Conservation (phyloP, 805 yeast species). For the Candida succiphila region DNA sequence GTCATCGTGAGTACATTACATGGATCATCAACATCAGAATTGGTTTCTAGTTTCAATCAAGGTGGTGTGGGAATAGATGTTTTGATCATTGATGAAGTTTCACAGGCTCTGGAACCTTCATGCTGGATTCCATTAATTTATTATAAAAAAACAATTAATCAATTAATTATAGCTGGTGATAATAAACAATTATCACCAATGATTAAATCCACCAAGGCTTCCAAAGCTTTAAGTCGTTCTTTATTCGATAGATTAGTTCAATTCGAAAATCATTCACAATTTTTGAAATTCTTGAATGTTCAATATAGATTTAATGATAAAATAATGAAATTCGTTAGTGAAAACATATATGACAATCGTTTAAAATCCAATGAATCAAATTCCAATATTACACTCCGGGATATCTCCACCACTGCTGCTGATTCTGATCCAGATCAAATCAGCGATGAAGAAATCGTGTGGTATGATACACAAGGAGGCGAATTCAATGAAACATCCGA, state of each 20-base stretch:
- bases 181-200: conserved; percentile 90
- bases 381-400: conserved; percentile 37
- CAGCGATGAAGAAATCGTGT: conserved; percentile 52
- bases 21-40: conserved; percentile 71
- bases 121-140: conserved; percentile 89
- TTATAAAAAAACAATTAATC: conserved; percentile 41
- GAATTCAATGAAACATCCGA: conserved; percentile 57
- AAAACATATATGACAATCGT: conserved; percentile 49
- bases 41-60: conserved; percentile 36
- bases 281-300: conserved; percentile 49
- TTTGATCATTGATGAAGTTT: conserved; percentile 87
- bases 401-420: conserved; percentile 30
- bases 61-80: conserved; percentile 49
- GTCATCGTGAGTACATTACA: conserved; percentile 82
- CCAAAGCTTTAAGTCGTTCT: conserved; percentile 46
- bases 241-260: conserved; percentile 71
- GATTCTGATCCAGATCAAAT: conserved; percentile 34
- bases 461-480: conserved; percentile 95
- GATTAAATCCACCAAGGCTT: conserved; percentile 43
- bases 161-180: conserved; percentile 84
- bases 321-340: conserved; percentile 75
- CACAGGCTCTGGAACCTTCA: conserved; percentile 90
- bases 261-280: conserved; percentile 30
- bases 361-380: conserved; percentile 58
- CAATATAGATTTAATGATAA: conserved; percentile 83